Conservation (phyloP, 2,329 filamentous ascomycete species). For the Pseudogymnoascus sp. region DNA sequence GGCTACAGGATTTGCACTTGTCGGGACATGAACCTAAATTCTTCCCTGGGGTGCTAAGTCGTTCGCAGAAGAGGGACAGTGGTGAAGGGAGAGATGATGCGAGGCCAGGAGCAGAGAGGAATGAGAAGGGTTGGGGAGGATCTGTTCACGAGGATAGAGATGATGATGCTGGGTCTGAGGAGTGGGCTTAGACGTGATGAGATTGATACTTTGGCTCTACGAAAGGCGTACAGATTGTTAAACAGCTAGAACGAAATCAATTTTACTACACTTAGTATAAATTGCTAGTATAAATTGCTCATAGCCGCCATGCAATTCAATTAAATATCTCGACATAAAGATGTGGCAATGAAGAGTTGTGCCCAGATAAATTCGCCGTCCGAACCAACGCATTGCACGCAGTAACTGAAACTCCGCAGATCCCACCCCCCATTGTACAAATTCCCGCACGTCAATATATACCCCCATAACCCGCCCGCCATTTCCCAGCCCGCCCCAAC, state of each 20-base stretch:
- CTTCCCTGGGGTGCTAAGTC: conserved; percentile 59
- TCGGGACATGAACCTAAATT: conserved; percentile 55
- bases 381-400: neutral
- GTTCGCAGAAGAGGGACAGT: conserved; percentile 22
- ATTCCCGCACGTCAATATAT: neutral
- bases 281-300: neutral
- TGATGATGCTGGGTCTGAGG: neutral
- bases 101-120: neutral
- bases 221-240: neutral
- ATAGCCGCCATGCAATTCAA: neutral
- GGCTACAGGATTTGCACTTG: conserved; percentile 38
- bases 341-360: neutral
- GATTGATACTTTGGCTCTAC: neutral
- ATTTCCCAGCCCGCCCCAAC: neutral
- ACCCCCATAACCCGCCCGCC: neutral
- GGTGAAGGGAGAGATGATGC: neutral
- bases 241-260: neutral
- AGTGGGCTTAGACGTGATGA: neutral
- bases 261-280: neutral
- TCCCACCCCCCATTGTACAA: neutral
- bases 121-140: neutral
- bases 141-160: neutral
- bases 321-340: neutral
- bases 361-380: neutral
- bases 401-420: neutral